phyloP scores from a whole-genome alignment of 2,329 filamentous ascomycete genomes.

The Hypoxylon sp. region DNA sequence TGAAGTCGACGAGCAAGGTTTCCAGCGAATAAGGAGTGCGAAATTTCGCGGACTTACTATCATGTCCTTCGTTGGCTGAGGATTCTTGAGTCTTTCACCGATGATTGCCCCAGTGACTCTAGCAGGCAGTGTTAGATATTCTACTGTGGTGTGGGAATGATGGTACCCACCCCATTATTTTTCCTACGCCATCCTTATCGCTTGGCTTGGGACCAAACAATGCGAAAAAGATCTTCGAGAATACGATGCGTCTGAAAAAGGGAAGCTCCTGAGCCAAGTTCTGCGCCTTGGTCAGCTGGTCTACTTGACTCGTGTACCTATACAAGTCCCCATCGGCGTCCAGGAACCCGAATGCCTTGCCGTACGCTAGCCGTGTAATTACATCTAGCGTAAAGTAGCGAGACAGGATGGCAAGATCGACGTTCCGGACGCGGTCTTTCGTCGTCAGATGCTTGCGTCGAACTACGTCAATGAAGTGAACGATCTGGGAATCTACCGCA shows the following conservation, averaged over 20 bases:
- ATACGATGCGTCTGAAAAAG: slow-evolving; percentile 41
- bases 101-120: slow-evolving; percentile 40
- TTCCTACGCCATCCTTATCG: slow-evolving; percentile 45
- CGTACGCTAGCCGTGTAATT: slow-evolving; percentile 47
- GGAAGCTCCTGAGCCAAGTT: slow-evolving; percentile 45
- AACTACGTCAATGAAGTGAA: slow-evolving; percentile 36
- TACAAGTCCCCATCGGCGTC: slow-evolving; percentile 45
- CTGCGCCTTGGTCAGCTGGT: slow-evolving; percentile 21
- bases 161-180: slow-evolving; percentile 33
- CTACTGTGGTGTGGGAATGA: not conserved
- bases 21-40: not conserved
- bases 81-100: slow-evolving; percentile 26
- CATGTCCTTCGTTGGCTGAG: slow-evolving; percentile 38
- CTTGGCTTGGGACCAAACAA: slow-evolving; percentile 45
- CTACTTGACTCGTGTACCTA: slow-evolving; percentile 38
- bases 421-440: not conserved
- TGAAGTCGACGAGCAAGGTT: not conserved
- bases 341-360: slow-evolving; percentile 48
- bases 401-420: slow-evolving; percentile 39
- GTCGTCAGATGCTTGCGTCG: slow-evolving; percentile 39
- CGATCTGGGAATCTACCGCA: slow-evolving; percentile 39
- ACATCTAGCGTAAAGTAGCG: slow-evolving; percentile 46
- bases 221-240: slow-evolving; percentile 36
- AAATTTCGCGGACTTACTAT: slow-evolving; percentile 38
- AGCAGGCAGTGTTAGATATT: not conserved